Percentiles rank a stretch among this genome's conserved stretches.
Conservation (phyloP, 495 filamentous ascomycete species). For the Xylaria sp. region DNA sequence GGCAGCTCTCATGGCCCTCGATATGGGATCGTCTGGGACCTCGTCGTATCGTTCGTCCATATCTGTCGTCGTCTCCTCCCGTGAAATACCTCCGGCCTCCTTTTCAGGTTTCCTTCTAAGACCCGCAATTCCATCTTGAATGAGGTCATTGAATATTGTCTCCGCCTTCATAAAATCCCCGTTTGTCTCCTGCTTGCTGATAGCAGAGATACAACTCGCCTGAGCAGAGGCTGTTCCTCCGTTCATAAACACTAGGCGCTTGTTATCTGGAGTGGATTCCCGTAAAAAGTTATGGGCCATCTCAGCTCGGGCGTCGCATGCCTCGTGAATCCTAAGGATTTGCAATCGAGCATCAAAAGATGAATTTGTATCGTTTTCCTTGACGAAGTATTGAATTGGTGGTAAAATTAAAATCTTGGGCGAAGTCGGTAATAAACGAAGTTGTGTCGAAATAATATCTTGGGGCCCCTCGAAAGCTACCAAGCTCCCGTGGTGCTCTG, state of each 20-base stretch:
- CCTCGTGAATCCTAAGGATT: slow-evolving; percentile 51
- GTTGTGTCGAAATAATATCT: slow-evolving; percentile 57
- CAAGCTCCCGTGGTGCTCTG: slow-evolving; percentile 50
- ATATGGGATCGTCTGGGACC: slow-evolving; percentile 45
- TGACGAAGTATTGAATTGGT: slow-evolving; percentile 45
- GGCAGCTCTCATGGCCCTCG: slow-evolving; percentile 56
- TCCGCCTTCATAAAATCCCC: slow-evolving; percentile 52
- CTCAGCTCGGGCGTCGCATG: slow-evolving; percentile 48
- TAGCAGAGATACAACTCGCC: slow-evolving; percentile 49
- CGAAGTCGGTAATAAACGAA: slow-evolving; percentile 58
- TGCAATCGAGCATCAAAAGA: slow-evolving; percentile 47
- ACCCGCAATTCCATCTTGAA: slow-evolving; percentile 50
- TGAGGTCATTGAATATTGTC: slow-evolving; percentile 50
- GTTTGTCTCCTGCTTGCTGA: slow-evolving; percentile 50
- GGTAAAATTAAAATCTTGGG: slow-evolving; percentile 58
- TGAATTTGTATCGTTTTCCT: slow-evolving; percentile 27
- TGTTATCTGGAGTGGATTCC: slow-evolving; percentile 46
- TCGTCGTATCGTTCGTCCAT: slow-evolving; percentile 20
- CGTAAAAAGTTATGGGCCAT: slow-evolving; percentile 54
- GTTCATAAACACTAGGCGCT: slow-evolving; percentile 58
- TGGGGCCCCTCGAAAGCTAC: slow-evolving; percentile 59
- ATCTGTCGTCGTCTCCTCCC: slow-evolving; percentile 4
- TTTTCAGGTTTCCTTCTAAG: slow-evolving; percentile 31
- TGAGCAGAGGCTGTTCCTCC: slow-evolving; percentile 57
- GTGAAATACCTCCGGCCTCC: slow-evolving; percentile 5